These are phyloP conservation scores for Phytophthora idaei DNA, from an alignment of 352 stramenopile species.

Conservation along the genomic window DNA sequence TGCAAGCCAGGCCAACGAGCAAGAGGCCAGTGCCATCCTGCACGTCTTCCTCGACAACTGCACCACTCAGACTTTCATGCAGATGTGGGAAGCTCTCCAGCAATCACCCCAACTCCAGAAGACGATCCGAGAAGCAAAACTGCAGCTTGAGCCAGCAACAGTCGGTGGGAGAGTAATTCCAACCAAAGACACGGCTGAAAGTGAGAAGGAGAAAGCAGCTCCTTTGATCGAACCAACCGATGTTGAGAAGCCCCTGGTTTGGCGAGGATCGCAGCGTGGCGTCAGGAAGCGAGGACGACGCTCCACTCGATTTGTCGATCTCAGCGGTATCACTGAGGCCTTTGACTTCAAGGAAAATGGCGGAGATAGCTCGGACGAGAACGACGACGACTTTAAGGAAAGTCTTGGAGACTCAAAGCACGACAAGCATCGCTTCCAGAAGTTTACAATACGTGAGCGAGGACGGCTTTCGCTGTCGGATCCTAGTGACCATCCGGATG, in stretches of 20 bases:
- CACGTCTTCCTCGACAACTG: slow-evolving; percentile 56
- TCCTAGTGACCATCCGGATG: slow-evolving; percentile 14
- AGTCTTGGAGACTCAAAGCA: slow-evolving; percentile 8
- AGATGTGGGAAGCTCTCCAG: slow-evolving; percentile 59
- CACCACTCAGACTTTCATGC: slow-evolving; percentile 47
- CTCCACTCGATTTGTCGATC: slow-evolving; percentile 48
- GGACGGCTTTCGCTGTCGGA: slow-evolving; percentile 42
- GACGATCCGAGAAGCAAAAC: slow-evolving; percentile 34
- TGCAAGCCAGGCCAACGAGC: slow-evolving; percentile 56
- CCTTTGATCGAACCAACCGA: slow-evolving; percentile 8
- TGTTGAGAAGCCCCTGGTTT: slow-evolving; percentile 3
- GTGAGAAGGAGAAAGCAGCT: slow-evolving; percentile 11
- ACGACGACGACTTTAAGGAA: slow-evolving; percentile 14
- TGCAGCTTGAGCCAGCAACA: slow-evolving; percentile 16
- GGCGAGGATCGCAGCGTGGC: slow-evolving; percentile 18
- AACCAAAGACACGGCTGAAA: not conserved
- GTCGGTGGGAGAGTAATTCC: not conserved
- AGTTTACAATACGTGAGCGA: slow-evolving; percentile 52
- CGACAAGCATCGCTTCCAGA: slow-evolving; percentile 35
- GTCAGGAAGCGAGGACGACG: slow-evolving; percentile 13
- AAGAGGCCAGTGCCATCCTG: slow-evolving; percentile 54
- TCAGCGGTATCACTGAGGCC: slow-evolving; percentile 55
- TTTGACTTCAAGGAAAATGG: slow-evolving; percentile 48
- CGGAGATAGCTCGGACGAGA: slow-evolving; percentile 25
- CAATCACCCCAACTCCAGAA: slow-evolving; percentile 52